Evolutionary conservation across 2,329 filamentous ascomycete species (phyloP), one percentile per base, ranked within the genome.

Genomic region (Epichloe aotearoae): DNA sequence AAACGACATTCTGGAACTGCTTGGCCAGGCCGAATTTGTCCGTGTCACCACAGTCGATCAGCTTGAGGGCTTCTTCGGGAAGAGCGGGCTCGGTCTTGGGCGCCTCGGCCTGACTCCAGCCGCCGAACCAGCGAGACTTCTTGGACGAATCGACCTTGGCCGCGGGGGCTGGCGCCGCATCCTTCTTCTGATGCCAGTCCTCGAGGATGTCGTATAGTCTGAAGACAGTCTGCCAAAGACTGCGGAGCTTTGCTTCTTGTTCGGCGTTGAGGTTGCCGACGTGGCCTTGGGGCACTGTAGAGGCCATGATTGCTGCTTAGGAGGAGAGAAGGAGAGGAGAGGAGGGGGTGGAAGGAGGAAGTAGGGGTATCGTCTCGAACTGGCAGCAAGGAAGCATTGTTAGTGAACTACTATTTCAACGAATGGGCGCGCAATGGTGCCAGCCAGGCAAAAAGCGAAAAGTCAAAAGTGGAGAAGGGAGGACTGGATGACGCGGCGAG

Each of bases 231-330:
- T 49, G 53, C 60, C 60, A 62, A 37, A 58, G 52, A 23, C 60
- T 50, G 20, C 58, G 60, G 6, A 62, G 53, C 45, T 58, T 57
- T 33, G 47, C 48, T 52, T 61, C 54, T 46, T 62, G 57, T 23
- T 57, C 52, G 6, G 50, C 12, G 4, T 56, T 59, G 44, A 62
- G 53, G 50, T 59, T 58, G 48, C 59, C 58, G 34, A 60, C 40
- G n/a, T 52, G 52, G 41, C 52, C 52, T 23, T 51, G 46, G 8
- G 52, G 47, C 15, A 49, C 17, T 2, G 39, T 20, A 10, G 47
- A 44, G 12, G 8, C 38, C 52, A 53, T 51, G 5, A 34, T 43
- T 43, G 40, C 14, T 46, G 19, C 23, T n/a, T 33, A n/a, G 11
- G 6, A 4, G 14, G 23, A 34, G 20, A 7, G 7, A 6, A 26